phyloP scores from a whole-genome alignment of 495 filamentous ascomycete genomes.

The Bathelium albidoporum region DNA sequence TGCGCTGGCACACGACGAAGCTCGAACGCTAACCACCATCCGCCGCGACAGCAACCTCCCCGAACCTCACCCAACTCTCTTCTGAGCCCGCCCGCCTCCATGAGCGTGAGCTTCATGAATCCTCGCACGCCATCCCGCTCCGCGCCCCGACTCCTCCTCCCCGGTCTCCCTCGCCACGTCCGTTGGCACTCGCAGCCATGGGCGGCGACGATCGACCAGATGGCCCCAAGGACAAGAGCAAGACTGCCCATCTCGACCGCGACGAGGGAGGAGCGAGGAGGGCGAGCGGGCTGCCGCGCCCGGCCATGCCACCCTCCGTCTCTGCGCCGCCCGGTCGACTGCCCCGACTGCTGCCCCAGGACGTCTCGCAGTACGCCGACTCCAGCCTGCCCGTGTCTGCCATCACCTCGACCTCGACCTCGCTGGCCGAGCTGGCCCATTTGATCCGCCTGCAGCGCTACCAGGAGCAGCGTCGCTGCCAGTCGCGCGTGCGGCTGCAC shows the following conservation, averaged over 20 bases:
- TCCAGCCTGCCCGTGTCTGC: constrained; percentile 28
- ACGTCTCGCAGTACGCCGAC: constrained; percentile 32
- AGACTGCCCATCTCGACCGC: constrained; percentile 2
- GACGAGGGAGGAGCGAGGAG: background rate
- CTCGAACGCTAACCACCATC: background rate
- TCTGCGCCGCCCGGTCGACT: constrained; percentile 36
- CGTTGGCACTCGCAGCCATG: background rate
- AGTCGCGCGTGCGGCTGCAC: constrained; percentile 56
- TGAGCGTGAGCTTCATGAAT: constrained; percentile 6
- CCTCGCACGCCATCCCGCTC: background rate
- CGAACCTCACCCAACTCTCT: constrained; percentile 3
- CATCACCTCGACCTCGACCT: constrained; percentile 42
- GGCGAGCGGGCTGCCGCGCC: constrained; percentile 10
- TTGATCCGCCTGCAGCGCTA: constrained; percentile 60
- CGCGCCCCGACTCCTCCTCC: constrained; percentile 5
- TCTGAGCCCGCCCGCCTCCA: background rate
- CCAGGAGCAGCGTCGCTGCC: constrained; percentile 60
- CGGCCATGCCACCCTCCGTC: constrained; percentile 20
- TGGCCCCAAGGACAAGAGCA: constrained; percentile 1
- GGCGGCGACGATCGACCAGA: constrained; percentile 2
- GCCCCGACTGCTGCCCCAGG: constrained; percentile 32
- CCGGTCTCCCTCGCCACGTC: constrained; percentile 6
- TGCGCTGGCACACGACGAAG: constrained; percentile 32
- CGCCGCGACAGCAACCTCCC: background rate
- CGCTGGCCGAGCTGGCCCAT: constrained; percentile 61